A percentile compares a stretch with the other conserved stretches of the same genome.
These are phyloP conservation scores for Suhomyces kunorum DNA, from an alignment of 1,139 yeast genomes.

Conservation along the genomic window DNA sequence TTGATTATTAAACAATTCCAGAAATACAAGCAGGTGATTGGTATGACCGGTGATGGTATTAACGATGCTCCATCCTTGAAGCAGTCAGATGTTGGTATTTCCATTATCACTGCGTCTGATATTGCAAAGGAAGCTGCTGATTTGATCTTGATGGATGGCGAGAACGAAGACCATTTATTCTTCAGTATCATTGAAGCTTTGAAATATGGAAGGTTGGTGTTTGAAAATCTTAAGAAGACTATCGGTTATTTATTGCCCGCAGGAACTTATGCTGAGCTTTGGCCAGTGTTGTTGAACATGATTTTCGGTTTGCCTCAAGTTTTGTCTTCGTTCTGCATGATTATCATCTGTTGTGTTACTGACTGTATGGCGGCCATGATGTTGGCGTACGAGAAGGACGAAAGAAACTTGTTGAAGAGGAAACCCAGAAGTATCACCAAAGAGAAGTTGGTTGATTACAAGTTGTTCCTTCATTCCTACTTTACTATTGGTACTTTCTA, in stretches of 20 bases:
- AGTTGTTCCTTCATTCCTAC: constrained; percentile 47
- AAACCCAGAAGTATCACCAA: constrained; percentile 47
- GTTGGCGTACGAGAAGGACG: constrained; percentile 48
- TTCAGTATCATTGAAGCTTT: constrained; percentile 51
- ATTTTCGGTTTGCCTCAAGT: constrained; percentile 54
- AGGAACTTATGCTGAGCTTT: constrained; percentile 53
- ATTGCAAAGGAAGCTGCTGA: constrained; percentile 63
- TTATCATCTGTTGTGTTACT: constrained; percentile 50
- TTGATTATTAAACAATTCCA: constrained; percentile 52
- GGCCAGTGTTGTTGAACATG: constrained; percentile 53
- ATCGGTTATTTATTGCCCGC: constrained; percentile 55
- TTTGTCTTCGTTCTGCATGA: constrained; percentile 54
- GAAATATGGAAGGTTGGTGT: constrained; percentile 50
- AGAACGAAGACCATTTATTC: constrained; percentile 32
- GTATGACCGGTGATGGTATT: constrained; percentile 57
- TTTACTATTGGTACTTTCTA: constrained; percentile 45
- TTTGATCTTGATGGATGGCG: constrained; percentile 38
- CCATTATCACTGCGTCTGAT: constrained; percentile 53
- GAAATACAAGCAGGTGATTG: constrained; percentile 44
- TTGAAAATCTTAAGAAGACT: constrained; percentile 53
- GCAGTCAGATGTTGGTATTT: constrained; percentile 55
- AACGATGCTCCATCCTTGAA: constrained; percentile 55
- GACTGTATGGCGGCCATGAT: constrained; percentile 50
- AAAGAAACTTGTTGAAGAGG: constrained; percentile 43
- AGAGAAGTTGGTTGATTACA: constrained; percentile 46